Conservation (phyloP, 805 yeast genomes). For the Lachancea nothofagi region DNA sequence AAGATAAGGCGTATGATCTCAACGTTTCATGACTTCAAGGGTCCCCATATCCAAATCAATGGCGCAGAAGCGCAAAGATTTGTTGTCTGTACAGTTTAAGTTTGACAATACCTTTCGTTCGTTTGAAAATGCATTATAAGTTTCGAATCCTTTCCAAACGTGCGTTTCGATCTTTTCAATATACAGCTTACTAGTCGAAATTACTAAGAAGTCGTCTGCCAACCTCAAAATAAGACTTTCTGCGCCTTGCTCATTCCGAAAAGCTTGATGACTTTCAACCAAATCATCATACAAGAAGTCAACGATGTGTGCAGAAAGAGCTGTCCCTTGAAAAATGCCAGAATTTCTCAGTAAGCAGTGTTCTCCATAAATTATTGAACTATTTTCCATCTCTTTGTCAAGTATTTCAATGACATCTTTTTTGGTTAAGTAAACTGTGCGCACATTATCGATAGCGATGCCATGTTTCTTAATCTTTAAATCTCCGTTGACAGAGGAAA, state of each 20-base stretch:
- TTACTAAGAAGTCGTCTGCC: slow-evolving; percentile 82
- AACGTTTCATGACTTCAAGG: slow-evolving; percentile 35
- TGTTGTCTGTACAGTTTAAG: neutral
- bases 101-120: slow-evolving; percentile 33
- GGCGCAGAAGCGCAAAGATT: slow-evolving; percentile 39
- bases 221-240: slow-evolving; percentile 48
- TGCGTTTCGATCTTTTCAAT: slow-evolving; percentile 30
- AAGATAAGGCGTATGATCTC: slow-evolving; percentile 19
- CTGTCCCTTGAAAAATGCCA: slow-evolving; percentile 85
- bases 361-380: slow-evolving; percentile 39
- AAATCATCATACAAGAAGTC: slow-evolving; percentile 65
- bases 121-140: slow-evolving; percentile 40
- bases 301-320: slow-evolving; percentile 68
- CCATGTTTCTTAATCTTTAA: slow-evolving; percentile 12
- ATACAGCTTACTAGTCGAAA: slow-evolving; percentile 40
- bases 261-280: slow-evolving; percentile 33
- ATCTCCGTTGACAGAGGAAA: slow-evolving; percentile 21
- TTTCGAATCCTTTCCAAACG: slow-evolving; percentile 36
- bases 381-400: slow-evolving; percentile 46
- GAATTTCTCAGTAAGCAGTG: slow-evolving; percentile 42
- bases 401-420: slow-evolving; percentile 43
- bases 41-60: slow-evolving; percentile 32
- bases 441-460: slow-evolving; percentile 31
- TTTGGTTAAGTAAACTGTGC: slow-evolving; percentile 36
- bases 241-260: slow-evolving; percentile 24